Evolutionary conservation across 352 stramenopile species (phyloP), one percentile per base, ranked within the genome.

Genomic region (Thalassiosira sp.): DNA sequence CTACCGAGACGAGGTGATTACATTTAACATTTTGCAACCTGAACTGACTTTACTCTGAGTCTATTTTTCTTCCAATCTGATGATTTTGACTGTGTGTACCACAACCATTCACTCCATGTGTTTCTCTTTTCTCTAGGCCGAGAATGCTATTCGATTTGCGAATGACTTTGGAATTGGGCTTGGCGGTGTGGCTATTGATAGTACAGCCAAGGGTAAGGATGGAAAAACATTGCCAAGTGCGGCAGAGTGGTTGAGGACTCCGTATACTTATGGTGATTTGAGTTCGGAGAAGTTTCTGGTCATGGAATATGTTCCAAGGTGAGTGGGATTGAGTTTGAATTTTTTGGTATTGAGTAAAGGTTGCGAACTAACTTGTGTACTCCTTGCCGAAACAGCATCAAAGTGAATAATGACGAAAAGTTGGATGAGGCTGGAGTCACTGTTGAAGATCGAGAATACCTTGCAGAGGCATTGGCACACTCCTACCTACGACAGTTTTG

Each of bases 401-500:
- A 98, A 89, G 94, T 98, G 69, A 97, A 92, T 20, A 85, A 98
- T 48, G 70, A 94, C 46, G 85, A 88, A 11, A 90, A 93, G 20
- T 90, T 98, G 28, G 73, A 91, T 22, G 79, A 86, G 11, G 85
- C 96, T 49, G 92, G 91, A 0, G 86, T 99, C 0, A 89, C 78
- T 2, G 42, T 57, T 16, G 81, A 85, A 22, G 91, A 97, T 45
- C 87, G 94, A 11, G 75, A 91, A 37, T 81, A 95, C 65, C 90
- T 98, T 15, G 95, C 96, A 1, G 93, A 93, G 62, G 84, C 89
- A 15, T 83, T 98, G 35, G 97, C 94, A 63, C 88, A 96, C 68
- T 90, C 95, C 8, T 99, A 98, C 80, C 88, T 97, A 45, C 88
- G 97, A 54, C 97, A 98, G 90, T 93, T 98, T 43, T 98, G 96